Base-by-base conservation (phyloP, 1,284 basidiomycete species). In the Cutaneotrichosporon sp. region DNA sequence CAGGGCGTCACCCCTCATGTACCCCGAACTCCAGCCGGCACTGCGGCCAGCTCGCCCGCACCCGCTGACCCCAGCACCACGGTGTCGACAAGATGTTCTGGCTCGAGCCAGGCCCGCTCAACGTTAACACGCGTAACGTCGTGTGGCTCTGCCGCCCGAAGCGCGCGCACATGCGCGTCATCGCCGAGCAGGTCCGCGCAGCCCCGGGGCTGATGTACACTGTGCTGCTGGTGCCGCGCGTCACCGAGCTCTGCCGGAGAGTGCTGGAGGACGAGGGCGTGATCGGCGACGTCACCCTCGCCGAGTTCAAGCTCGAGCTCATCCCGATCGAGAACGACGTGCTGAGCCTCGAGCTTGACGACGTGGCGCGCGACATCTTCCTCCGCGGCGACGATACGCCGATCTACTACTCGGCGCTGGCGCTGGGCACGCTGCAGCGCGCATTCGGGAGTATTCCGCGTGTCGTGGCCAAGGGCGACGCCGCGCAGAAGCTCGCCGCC, bases 31-130 rank as follows among this genome's bases (percentile, higher is more conserved):
- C n/a, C n/a, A n/a, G n/a, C n/a, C n/a, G n/a, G n/a, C n/a, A n/a
- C n/a, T n/a, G n/a, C n/a, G n/a, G n/a, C n/a, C n/a, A n/a, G n/a
- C n/a, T n/a, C n/a, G n/a, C n/a, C n/a, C 3, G 13, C 11, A 13
- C 34, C 5, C 11, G 31, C 50, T 52, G 50, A 52, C 29, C 22
- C 16, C 70, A 97, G 90, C 91, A 97, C 76, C 95, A 98, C 85
- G 95, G 93, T 4, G 94, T 99, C 4, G 95, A 98, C 81, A 97
- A 97, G 83, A 95, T 99, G 90, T 97, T 97, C 80, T 99, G 97
- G 97, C 87, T 99, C 27, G 97, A 99, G 79, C 76, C 87, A 9
- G 93, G 92, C 29, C 88, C 91, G 11, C 80, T 97, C 58, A 86
- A 87, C 46, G 90, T 91, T 1, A 85, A 86, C 3, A 94, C 95